Conservation (phyloP, 2,329 filamentous ascomycete species). For the Alternaria viburni region DNA sequence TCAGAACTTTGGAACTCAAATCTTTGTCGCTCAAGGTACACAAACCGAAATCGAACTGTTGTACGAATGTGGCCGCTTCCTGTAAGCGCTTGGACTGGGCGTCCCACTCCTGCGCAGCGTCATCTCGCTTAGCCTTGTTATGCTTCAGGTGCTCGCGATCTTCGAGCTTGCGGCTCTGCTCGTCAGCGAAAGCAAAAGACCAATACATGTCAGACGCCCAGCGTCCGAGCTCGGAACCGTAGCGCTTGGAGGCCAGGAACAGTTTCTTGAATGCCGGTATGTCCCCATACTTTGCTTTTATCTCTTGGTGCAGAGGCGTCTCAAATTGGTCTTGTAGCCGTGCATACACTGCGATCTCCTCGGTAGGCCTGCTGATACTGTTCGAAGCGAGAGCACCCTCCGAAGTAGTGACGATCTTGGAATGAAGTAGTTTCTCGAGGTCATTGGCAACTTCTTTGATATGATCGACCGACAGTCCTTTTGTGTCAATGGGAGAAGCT, state of each 20-base stretch:
- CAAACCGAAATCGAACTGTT: constrained; percentile 56
- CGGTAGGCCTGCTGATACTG: constrained; percentile 64
- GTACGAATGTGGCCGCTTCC: constrained; percentile 64
- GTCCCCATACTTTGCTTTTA: constrained; percentile 62
- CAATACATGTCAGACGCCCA: constrained; percentile 89
- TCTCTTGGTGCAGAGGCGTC: constrained; percentile 67
- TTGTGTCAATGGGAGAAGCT: constrained; percentile 88
- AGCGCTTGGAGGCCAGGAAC: constrained; percentile 65
- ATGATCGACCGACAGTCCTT: constrained; percentile 60
- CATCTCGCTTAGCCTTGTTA: constrained; percentile 32
- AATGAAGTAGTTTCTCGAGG: constrained; percentile 78
- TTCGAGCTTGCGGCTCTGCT: constrained; percentile 67
- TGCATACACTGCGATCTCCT: constrained; percentile 65
- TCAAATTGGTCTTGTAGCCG: constrained; percentile 59
- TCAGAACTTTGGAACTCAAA: constrained; percentile 75
- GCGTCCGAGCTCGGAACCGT: constrained; percentile 71
- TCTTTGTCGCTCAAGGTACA: constrained; percentile 47
- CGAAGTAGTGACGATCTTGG: constrained; percentile 79
- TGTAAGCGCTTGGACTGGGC: constrained; percentile 63
- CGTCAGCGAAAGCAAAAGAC: constrained; percentile 70
- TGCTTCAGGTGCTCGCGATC: constrained; percentile 57
- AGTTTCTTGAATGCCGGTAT: constrained; percentile 61
- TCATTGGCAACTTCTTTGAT: constrained; percentile 71
- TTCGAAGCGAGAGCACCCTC: constrained; percentile 66
- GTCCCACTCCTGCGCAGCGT: constrained; percentile 54